Conservation (phyloP, 73 alveolate genomes). For the Blepharisma japonicum region DNA sequence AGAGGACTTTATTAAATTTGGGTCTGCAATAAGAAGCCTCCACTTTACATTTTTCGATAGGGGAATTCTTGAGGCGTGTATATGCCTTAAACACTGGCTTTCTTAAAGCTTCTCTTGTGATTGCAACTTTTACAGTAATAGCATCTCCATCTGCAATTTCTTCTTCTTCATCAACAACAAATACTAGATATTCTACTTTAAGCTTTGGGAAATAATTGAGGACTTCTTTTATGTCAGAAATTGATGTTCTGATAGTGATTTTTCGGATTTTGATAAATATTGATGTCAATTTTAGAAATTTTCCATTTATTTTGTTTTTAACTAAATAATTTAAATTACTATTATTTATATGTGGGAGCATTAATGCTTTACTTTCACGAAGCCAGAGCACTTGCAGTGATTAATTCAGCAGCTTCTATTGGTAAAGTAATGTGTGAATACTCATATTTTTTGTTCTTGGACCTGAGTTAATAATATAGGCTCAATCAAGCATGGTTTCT, state of each 20-base stretch:
- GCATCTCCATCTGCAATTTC: constrained; percentile 62
- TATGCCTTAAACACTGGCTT: constrained; percentile 43
- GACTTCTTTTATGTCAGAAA: constrained; percentile 54
- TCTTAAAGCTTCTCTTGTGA: constrained; percentile 52
- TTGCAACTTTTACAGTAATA: constrained; percentile 47
- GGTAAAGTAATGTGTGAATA: not conserved
- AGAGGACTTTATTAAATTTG: not conserved
- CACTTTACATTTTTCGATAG: constrained; percentile 40
- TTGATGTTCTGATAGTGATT: constrained; percentile 31
- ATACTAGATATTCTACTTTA: constrained; percentile 46
- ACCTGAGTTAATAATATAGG: not conserved
- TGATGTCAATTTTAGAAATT: constrained; percentile 41
- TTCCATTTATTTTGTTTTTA: constrained; percentile 37
- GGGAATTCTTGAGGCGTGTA: constrained; percentile 60
- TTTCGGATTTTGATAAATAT: constrained; percentile 29
- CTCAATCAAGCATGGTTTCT: constrained; percentile 12
- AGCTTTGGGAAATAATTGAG: constrained; percentile 51
- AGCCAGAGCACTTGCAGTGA: constrained; percentile 64
- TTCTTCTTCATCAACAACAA: constrained; percentile 69
- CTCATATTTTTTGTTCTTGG: constrained; percentile 25
- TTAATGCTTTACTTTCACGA: constrained; percentile 48
- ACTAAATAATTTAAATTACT: constrained; percentile 37
- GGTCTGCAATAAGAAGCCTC: constrained; percentile 26
- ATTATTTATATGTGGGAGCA: constrained; percentile 65
- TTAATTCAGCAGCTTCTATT: constrained; percentile 54